A percentile compares a stretch with the other conserved stretches of the same genome.
Evolutionary conservation across 1,284 basidiomycete genomes (phyloP).

Genomic region (Marasmius sp.): DNA sequence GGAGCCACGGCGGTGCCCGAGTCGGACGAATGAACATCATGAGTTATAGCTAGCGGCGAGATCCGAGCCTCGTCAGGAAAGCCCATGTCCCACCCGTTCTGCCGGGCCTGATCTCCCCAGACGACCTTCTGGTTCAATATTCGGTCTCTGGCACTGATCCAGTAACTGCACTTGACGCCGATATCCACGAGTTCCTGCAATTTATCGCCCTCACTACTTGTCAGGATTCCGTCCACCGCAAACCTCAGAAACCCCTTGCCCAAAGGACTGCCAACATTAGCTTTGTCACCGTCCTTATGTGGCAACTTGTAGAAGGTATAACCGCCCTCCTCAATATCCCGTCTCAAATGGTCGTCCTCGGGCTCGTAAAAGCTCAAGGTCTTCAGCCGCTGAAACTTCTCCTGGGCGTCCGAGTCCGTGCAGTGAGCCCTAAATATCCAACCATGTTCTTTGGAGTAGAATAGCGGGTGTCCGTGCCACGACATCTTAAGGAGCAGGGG

Average conservation of each 20-base stretch:
- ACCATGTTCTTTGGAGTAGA: constrained; percentile 85
- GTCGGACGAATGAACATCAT: constrained; percentile 7
- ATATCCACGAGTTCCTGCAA: constrained; percentile 87
- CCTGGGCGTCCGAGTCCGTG: neutral
- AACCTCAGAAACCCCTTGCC: constrained; percentile 89
- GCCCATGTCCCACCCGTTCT: constrained; percentile 43
- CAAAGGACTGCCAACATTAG: constrained; percentile 93
- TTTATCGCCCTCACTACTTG: constrained; percentile 68
- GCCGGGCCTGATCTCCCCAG: constrained; percentile 56
- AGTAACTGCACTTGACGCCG: constrained; percentile 96
- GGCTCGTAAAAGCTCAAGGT: constrained; percentile 60
- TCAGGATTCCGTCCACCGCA: constrained; percentile 83
- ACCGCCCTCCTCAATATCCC: constrained; percentile 40
- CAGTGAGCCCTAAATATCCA: constrained; percentile 85
- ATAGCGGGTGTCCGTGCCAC: constrained; percentile 87
- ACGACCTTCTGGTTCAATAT: constrained; percentile 94
- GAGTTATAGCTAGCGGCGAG: constrained; percentile 17
- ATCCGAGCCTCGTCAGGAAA: constrained; percentile 25
- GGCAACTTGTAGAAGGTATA: constrained; percentile 89
- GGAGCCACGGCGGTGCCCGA: constrained; percentile 8
- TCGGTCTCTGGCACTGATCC: constrained; percentile 93
- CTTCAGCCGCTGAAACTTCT: constrained; percentile 31
- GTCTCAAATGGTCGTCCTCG: constrained; percentile 57
- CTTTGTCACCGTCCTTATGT: constrained; percentile 92
- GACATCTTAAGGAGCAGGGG: constrained; percentile 86